Evolutionary conservation across 306 rosid species (phyloP).

Genomic region (Cucumis hystrix): DNA sequence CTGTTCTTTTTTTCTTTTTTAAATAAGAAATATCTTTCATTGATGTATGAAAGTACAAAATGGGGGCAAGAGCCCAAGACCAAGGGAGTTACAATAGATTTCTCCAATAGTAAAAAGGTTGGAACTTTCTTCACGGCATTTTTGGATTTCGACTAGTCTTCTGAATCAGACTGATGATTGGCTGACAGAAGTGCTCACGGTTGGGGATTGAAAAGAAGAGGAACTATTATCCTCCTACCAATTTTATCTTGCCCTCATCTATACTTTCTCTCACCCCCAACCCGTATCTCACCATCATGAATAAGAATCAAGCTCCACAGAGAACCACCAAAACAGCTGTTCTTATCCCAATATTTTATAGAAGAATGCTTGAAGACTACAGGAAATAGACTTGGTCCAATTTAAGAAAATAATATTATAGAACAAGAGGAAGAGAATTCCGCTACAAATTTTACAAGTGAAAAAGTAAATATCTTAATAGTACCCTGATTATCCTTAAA

Average conservation of each 20-base stretch:
- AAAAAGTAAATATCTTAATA: not conserved
- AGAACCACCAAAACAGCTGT: not conserved
- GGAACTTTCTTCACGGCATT: too few relatives aligned
- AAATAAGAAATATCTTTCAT: too few relatives aligned
- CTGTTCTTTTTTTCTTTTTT: too few relatives aligned
- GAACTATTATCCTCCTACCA: not conserved
- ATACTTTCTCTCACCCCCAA: not conserved
- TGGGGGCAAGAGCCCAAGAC: too few relatives aligned
- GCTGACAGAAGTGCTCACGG: too few relatives aligned
- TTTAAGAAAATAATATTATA: not conserved
- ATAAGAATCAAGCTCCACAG: not conserved
- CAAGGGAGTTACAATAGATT: too few relatives aligned
- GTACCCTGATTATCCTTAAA: not conserved
- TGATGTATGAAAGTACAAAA: too few relatives aligned
- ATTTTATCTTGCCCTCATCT: not conserved
- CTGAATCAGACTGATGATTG: too few relatives aligned
- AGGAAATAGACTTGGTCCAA: not conserved
- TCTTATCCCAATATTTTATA: not conserved
- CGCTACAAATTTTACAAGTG: not conserved
- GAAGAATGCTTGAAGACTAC: not conserved
- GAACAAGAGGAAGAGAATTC: not conserved
- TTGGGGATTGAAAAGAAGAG: too few relatives aligned
- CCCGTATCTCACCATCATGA: not conserved
- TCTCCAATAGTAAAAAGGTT: too few relatives aligned
- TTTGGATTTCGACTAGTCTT: too few relatives aligned